Conservation (phyloP, 163 green algal genomes). For the Chlorella variabilis region DNA sequence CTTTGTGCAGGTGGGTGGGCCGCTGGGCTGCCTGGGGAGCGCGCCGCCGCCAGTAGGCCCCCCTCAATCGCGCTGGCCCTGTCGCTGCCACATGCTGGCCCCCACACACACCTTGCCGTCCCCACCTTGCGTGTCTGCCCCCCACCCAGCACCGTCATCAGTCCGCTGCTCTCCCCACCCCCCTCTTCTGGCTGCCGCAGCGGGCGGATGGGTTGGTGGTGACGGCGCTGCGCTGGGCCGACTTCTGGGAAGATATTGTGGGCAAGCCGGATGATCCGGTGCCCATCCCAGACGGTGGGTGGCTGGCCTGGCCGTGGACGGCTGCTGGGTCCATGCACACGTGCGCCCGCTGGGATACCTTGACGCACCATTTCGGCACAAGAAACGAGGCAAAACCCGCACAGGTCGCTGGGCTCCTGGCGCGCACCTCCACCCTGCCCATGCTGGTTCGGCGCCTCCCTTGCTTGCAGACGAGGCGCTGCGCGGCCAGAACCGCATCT, state of each 20-base stretch:
- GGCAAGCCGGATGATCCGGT: not conserved
- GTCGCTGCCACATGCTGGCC: too few species aligned
- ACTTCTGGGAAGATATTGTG: constrained; percentile 20
- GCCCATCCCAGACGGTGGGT: not conserved
- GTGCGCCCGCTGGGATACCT: not conserved
- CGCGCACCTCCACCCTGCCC: too few species aligned
- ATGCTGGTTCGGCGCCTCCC: too few species aligned
- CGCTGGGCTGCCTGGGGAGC: too few species aligned
- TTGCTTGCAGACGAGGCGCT: constrained; percentile 5
- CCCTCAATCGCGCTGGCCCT: too few species aligned
- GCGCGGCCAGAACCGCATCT: not conserved
- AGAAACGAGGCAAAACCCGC: too few species aligned
- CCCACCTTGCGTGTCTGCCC: too few species aligned
- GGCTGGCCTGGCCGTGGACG: not conserved
- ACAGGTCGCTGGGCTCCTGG: not conserved
- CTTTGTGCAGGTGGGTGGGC: not conserved
- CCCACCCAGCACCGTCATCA: not conserved
- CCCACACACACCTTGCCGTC: too few species aligned
- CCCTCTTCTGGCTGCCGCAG: not conserved
- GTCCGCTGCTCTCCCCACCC: too few species aligned
- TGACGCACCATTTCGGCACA: too few species aligned
- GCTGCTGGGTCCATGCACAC: not conserved
- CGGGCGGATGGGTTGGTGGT: not conserved
- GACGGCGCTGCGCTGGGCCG: not conserved
- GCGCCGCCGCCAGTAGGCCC: too few species aligned